Base-by-base conservation (phyloP, 805 yeast genomes). In the Barnettozyma wickerhamii region DNA sequence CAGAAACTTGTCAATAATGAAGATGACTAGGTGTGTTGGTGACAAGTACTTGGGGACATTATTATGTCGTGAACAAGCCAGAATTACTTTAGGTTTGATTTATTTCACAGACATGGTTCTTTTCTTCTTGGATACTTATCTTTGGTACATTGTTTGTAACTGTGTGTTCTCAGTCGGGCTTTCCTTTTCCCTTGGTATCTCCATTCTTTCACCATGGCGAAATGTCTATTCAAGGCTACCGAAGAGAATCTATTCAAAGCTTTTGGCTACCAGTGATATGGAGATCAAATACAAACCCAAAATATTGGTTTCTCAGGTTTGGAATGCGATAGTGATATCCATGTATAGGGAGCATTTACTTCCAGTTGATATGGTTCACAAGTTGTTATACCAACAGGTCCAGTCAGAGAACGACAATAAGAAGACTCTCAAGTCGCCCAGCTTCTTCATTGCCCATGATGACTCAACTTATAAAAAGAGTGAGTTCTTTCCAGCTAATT, bases 161-260 rank as follows among this genome's bases (percentile, higher is more conserved):
- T 81, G 93, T 4, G 54, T 75, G 0, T 81, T 84, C 45, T 85
- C 95, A 0, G 81, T 84, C 15, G 70, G 77, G 35, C 62, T 84
- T 14, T 83, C 93, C 1, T 74, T 81, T 51, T 75, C 81, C n/a
- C 68, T 81, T 48, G 95, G 95, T 1, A 79, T 84, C 7, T 84
- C 95, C 1, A 78, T 86, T 6, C 77, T 90, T 79, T 83, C 95
- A 2, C 95, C 95, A 0, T 86, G 95, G 95, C 76, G 85, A 56
- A 86, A 84, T 53, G 76, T 83, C 21, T 86, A 79, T 57, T 74
- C 87, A 4, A 65, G 89, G 37, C 63, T 88, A 17, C 95, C 95
- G 0, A 79, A 81, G 52, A 70, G 95, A 52, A 83, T 87, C 3
- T 74, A 74, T 49, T 75, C 91, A 10, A 86, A 87, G 50, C 67